Evolutionary conservation across 345 rosid genomes (phyloP), one percentile per base, ranked within the genome.

Genomic region (Brassica incana): DNA sequence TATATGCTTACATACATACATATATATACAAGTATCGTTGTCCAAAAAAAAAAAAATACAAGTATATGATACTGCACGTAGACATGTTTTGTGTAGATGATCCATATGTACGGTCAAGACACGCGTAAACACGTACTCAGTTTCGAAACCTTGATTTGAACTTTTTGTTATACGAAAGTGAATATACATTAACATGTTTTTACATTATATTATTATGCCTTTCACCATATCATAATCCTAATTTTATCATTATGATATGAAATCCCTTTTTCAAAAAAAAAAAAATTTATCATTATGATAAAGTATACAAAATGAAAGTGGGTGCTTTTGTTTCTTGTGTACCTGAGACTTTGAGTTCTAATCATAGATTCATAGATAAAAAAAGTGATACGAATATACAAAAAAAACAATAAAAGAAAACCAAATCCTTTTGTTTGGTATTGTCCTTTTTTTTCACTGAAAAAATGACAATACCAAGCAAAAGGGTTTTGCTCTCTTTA

Each of bases 281-380:
- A 20, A 20, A 20, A 20, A 20, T 20, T n/a, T 40, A 9, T 40
- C 48, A 40, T 40, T 40, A 10, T 40, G 48, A 10, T 40, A 40
- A 9, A 9, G 18, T 27, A 48, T 33, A 30, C 12, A 18, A 23
- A n/a, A 48, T 50, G 58, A 79, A 20, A 68, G 12, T 50, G 67
- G 67, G 60, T 75, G 79, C 83, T 80, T 80, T 80, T 80, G 83
- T 80, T 80, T 69, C 75, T 80, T 74, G 63, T 56, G 72, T 36
- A 80, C 83, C 79, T 80, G 83, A 69, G 76, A 75, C 75, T 63
- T 67, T 45, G 73, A 73, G 82, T 78, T 78, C 30, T 75, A 69
- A 69, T 64, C 75, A 69, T 75, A 79, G 69, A 78, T 58, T 33
- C 69, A 65, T 64, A 66, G 30, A 78, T 73, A 20, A 67, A 69